Base-by-base conservation (phyloP, 495 filamentous ascomycete genomes). In the Rhypophila decipiens region DNA sequence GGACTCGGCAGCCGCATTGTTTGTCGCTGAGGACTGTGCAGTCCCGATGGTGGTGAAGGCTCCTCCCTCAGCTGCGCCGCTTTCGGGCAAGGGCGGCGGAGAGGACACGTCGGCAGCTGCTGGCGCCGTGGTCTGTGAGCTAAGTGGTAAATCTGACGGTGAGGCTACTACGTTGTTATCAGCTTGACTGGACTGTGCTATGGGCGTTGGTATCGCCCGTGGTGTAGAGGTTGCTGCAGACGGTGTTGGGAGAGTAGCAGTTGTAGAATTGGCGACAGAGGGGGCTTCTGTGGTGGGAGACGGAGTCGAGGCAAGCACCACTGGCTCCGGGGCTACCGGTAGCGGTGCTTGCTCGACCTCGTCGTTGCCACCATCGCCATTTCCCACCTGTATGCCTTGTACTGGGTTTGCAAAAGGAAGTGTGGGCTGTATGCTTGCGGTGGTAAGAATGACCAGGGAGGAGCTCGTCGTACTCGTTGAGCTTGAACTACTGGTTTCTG, bases 381-480 rank as follows among this genome's bases (percentile, higher is more conserved):
- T 23, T 36, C 38, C 13, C 31, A 15, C 53, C 50, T 60, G 56
- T 24, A 46, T 46, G 18, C 49, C 31, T 39, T 49, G 55, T 38
- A 46, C 40, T 39, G 49, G 17, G 31, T 37, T 29, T 35, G 50
- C 20, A 53, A 31, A 24, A 33, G 18, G 36, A 44, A 27, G 20
- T 9, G 42, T n/a, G n/a, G n/a, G n/a, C n/a, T n/a, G 24, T 34
- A 47, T 57, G 45, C 44, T 51, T 44, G 49, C 52, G 33, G 40
- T 42, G 24, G 24, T 52, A 47, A 36, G 49, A 42, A 37, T 41
- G 47, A 31, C 41, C 42, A 47, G 51, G 55, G 58, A 45, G 53
- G 57, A 58, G 52, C 53, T 65, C 34, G 65, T 60, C 61, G 63
- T 65, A 61, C 61, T 65, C 44, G 55, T 53, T 53, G 57, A 48